Evolutionary conservation across 148 eudicot species (phyloP), one percentile per base, ranked within the genome.

Genomic region (Rhododendron griersonianum): DNA sequence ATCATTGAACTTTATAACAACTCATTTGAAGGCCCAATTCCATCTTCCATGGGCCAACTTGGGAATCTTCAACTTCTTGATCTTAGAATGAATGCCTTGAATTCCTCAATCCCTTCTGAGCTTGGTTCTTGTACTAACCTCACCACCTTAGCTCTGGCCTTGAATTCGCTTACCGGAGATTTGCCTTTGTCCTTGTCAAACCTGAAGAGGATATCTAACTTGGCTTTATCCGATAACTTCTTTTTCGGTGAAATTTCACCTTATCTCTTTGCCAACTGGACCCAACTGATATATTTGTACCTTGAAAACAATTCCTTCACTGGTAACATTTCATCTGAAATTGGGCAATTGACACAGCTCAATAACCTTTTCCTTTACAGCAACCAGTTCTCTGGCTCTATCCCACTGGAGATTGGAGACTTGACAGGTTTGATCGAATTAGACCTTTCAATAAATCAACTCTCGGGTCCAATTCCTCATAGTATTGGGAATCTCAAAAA

Each of bases 151-250:
- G 91, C 93, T 79, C 85, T 95, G 7, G 94, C 94, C 11, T 35
- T 18, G 14, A 95, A 94, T 91, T 89, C 89, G 1, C 65, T 95
- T 73, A 44, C 83, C 0, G 96, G 96, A 18, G 81, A 81, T 4
- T 67, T 95, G 87, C 98, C 98, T 71, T 84, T 85, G 74, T 90
- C 98, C 35, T 84, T 95, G n/a, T 89, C 92, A 47, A 91, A 90
- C 83, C 90, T 95, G 59, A 90, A 78, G 77, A 84, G 41, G 83
- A 19, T 93, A 55, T 57, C 92, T 48, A 87, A 89, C 3, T 75
- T 95, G 86, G 93, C 91, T 76, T 55, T 95, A 28, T 92, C 93
- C 8, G 90, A 88, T 23, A 95, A 95, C 73, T 80, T 37, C 4
- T 86, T 92, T 55, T 90, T 91, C 11, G 96, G 96, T 83, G 88